Base-by-base conservation (phyloP, 2,329 filamentous ascomycete genomes). In the Pyrenochaeta sp. region DNA sequence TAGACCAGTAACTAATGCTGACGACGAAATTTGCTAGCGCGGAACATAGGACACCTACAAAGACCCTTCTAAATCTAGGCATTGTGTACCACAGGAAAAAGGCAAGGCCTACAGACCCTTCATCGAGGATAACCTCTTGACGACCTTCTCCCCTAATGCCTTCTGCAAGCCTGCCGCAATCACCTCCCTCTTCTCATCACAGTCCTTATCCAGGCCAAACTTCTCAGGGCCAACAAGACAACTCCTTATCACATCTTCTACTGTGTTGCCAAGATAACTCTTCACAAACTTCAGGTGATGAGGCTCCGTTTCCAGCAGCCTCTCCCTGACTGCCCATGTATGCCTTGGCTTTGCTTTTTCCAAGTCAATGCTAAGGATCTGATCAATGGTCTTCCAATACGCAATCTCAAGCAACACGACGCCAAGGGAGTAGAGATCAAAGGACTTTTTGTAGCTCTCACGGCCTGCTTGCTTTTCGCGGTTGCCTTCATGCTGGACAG, bases 401-500 rank as follows among this genome's bases (percentile, higher is more conserved):
- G 81, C 82, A 4, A 85, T 76, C 63, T 86, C 83, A 2, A 84
- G 71, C 4, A 85, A 65, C 3, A 85, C 74, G 7, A 85, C 72
- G 2, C 83, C 83, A 0, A 85, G 73, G 17, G 78, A 77, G 63
- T 85, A 85, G 7, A 85, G 70, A 49, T 85, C 83, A 54, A 80
- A 83, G 31, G 75, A 76, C 60, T 84, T 83, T 60, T 78, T 78
- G 49, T 77, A 84, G 1, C 54, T 58, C 9, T 54, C 52, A 1
- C 49, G 43, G 11, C 51, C 49, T 5, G 64, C 53, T 2, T 46
- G 14, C 9, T 56, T 50, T 35, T 71, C 69, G 41, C 67, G 69
- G 3, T 74, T 71, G 0, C 69, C 71, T 35, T 71, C 73, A 9
- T 75, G 62, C 55, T 81, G 79, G 1, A 77, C 71, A 7, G 59